Evolutionary conservation across 1,139 yeast species (phyloP).

Genomic region (Sugiyamaella novakii): DNA sequence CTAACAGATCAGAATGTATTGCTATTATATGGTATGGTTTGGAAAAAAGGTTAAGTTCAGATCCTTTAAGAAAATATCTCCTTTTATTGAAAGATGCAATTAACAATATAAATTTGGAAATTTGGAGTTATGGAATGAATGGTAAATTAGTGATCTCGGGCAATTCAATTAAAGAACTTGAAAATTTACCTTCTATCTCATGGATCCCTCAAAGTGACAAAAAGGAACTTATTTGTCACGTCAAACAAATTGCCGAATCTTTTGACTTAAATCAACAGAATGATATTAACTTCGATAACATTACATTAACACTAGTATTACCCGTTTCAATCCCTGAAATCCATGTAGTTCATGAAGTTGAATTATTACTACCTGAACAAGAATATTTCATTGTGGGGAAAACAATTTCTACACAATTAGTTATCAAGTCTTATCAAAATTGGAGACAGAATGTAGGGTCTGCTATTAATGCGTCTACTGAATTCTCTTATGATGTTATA

Average conservation of each 20-base stretch:
- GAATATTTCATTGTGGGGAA: constrained; percentile 62
- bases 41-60: constrained; percentile 28
- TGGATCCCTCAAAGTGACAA: constrained; percentile 4
- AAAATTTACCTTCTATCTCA: not conserved
- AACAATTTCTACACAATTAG: constrained; percentile 53
- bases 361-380: constrained; percentile 30
- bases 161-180: not conserved
- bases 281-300: constrained; percentile 18
- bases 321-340: constrained; percentile 37
- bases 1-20: constrained; percentile 23
- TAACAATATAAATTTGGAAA: not conserved
- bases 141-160: constrained; percentile 4
- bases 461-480: constrained; percentile 15
- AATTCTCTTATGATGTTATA: constrained; percentile 46
- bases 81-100: constrained; percentile 9
- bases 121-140: constrained; percentile 12
- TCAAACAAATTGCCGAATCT: constrained; percentile 2
- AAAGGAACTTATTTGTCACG: not conserved
- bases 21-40: constrained; percentile 25
- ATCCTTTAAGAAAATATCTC: constrained; percentile 10
- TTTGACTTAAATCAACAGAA: not conserved
- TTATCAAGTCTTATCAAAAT: constrained; percentile 49
- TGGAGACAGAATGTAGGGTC: constrained; percentile 44
- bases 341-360: constrained; percentile 35
- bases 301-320: constrained; percentile 29